Evolutionary conservation across 495 filamentous ascomycete species (phyloP), one percentile per base, ranked within the genome.

Genomic region (Neurospora tetrasperma): DNA sequence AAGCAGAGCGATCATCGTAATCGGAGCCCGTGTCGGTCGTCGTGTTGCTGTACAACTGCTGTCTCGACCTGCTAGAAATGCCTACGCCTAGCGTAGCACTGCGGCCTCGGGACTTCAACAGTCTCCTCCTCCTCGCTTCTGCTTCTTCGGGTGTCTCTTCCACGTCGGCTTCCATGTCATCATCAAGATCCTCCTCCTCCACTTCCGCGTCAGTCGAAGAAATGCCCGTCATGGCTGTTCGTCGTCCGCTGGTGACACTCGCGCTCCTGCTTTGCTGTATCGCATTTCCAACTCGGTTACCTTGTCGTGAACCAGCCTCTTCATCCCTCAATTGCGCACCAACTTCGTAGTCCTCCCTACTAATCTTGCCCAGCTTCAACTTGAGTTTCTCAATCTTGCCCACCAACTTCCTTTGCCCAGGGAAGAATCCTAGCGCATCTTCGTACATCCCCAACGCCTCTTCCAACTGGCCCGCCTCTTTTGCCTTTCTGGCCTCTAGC

Each of bases 401-500:
- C 27, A 86, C 81, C 16, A 99, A 86, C 79, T 96, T 98, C 66
- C 88, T 84, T 77, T 98, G 96, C 3, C 90, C 89, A 0, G 94
- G 96, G 77, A 99, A 99, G 79, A 89, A 94, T 0, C 91, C 90
- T 41, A 92, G 81, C 2, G 96, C 96, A 43, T 93, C 83, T 78
- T 93, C 90, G 74, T 96, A 98, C 90, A 96, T 94, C 76, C 86
- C 90, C 75, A 99, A 79, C 0, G 94, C 94, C 35, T 88, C 92
- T 5, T 83, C 82, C 66, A 95, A 89, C 73, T 98, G 93, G 1
- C 93, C 93, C 1, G 90, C 85, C 38, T 90, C 92, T 73, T 92
- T 92, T 75, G 97, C 93, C 76, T 98, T 94, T 74, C 96, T 93
- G 0, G 94, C 96, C 88, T 97, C 94, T 18, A 98, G 85, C 71